phyloP scores from a whole-genome alignment of 2,329 filamentous ascomycete genomes.

The Exserohilum turcica region DNA sequence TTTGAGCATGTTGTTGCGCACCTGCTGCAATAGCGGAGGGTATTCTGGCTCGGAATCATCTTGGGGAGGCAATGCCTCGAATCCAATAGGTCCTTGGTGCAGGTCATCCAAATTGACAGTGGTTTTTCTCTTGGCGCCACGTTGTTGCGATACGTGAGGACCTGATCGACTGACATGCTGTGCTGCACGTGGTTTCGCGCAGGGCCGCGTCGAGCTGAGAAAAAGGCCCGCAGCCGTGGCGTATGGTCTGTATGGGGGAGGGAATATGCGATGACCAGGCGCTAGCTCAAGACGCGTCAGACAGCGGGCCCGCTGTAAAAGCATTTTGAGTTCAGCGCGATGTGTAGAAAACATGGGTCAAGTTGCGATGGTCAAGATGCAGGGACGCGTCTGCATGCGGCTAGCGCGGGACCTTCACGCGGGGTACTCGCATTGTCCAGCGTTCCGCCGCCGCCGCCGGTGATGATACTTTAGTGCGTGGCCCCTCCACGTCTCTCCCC shows the following conservation, averaged over 20 bases:
- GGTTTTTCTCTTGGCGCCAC: conserved; percentile 50
- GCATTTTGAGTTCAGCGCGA: conserved; percentile 22
- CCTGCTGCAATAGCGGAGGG: conserved; percentile 87
- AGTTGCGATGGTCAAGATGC: conserved; percentile 7
- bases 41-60: conserved; percentile 64
- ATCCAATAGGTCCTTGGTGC: conserved; percentile 61
- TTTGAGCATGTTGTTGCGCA: conserved; percentile 84
- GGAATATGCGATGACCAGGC: neutral
- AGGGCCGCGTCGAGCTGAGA: conserved; percentile 30
- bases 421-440: conserved; percentile 31
- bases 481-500: neutral
- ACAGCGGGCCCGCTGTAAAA: conserved; percentile 14
- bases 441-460: conserved; percentile 18
- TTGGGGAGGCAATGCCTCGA: conserved; percentile 48
- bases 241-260: neutral
- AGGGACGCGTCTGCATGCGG: conserved; percentile 30
- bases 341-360: neutral
- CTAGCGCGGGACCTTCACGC: conserved; percentile 23
- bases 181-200: conserved; percentile 37
- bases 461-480: conserved; percentile 18
- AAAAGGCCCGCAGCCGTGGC: conserved; percentile 7
- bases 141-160: conserved; percentile 25
- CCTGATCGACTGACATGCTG: conserved; percentile 17
- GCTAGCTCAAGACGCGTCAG: conserved; percentile 7
- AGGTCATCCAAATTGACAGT: conserved; percentile 51